phyloP scores from a whole-genome alignment of 768 basidiomycete species.

The Tephrocybe sp. region DNA sequence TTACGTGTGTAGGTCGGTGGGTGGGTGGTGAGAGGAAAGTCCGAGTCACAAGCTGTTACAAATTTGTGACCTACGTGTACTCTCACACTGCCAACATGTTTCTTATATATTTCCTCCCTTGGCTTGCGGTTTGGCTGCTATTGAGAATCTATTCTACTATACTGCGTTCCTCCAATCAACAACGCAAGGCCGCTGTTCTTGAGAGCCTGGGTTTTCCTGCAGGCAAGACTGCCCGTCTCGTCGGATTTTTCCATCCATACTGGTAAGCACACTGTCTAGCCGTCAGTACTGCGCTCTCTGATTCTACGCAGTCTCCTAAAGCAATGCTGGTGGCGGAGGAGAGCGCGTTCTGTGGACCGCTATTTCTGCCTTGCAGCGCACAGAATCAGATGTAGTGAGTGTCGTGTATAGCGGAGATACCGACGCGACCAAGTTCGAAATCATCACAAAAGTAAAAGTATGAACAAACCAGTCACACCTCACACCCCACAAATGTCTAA shows the following conservation, averaged over 20 bases:
- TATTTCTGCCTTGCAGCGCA: conserved; percentile 70
- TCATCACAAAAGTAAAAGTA: conserved; percentile 82
- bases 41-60: no score
- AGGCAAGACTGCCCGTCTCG: conserved; percentile 32
- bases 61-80: no score
- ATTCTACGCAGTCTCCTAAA: conserved; percentile 38
- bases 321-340: conserved; percentile 97
- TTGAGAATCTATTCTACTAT: conserved; percentile 10
- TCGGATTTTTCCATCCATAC: conserved; percentile 95
- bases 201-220: conserved; percentile 25
- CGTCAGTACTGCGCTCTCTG: conserved; percentile 22
- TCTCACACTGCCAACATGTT: conserved; percentile 1
- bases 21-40: no score
- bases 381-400: conserved; percentile 62
- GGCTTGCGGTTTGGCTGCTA: conserved; percentile 10
- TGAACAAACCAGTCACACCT: background rate
- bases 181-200: conserved; percentile 8
- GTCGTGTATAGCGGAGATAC: conserved; percentile 91
- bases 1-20: no score
- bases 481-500: background rate
- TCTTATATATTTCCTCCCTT: background rate
- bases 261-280: conserved; percentile 55
- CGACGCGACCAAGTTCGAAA: conserved; percentile 76
- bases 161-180: conserved; percentile 11
- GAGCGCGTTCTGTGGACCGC: conserved; percentile 96